Base-by-base conservation (phyloP, 768 basidiomycete genomes). In the Suillus weaverae region DNA sequence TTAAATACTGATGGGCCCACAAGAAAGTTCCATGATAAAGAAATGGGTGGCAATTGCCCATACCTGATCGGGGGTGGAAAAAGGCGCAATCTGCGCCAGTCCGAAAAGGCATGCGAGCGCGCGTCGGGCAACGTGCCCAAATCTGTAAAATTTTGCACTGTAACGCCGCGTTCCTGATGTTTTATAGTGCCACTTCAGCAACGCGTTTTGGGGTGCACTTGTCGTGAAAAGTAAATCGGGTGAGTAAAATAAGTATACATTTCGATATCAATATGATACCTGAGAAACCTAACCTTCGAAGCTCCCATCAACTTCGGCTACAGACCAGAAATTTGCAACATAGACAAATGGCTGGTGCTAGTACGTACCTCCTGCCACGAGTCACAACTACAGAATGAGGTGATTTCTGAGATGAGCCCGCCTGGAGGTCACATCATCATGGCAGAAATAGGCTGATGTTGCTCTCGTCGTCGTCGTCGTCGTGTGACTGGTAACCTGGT, bases 131-230 rank as follows among this genome's bases (percentile, higher is more conserved):
- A 54, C 53, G 32, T 54, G 53, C 20, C 53, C 30, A 54, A 54
- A 33, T 33, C 32, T 33, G 30, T 33, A 54, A 33, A 54, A 20
- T 54, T 35, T 54, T 35, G 11, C 20, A 54, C 33, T 13, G 33
- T 54, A 54, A 54, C 53, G 53, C 53, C 53, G 20, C 33, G 53
- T n/a, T 54, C 20, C 53, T 54, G 53, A 54, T 10, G 50, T 51
- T n/a, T 30, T 30, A 30, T 30, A 50, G 50, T 26, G 8, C 33
- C 33, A 35, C 50, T 30, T 50, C 30, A 32, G 16, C 50, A 50
- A 50, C 50, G 50, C 50, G 50, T 50, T 50, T 50, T 50, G 16
- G 30, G 50, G 50, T 50, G 14, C 50, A 50, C 26, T 50, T 50
- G 26, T 50, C 48, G 26, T 50, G 14, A 16, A 18, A 20, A 18